Evolutionary conservation across 306 rosid genomes (phyloP).

Genomic region (Chamaecrista fasciculata): DNA sequence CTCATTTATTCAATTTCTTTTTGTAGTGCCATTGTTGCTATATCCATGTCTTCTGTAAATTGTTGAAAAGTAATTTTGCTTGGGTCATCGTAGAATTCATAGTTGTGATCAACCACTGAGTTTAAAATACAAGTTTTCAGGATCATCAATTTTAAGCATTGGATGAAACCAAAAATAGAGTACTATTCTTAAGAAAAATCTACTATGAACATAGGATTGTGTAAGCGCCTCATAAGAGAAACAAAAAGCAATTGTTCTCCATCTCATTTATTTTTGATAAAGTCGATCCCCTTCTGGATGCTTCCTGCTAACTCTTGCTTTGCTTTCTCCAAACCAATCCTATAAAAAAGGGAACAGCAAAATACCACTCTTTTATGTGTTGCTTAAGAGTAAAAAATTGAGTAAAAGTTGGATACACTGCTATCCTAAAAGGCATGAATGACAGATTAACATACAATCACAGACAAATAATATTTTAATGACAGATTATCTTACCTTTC

Average conservation of each 20-base stretch:
- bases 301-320: constrained; percentile 56
- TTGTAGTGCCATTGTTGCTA: background rate
- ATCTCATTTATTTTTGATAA: constrained; percentile 43
- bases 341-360: constrained; percentile 18
- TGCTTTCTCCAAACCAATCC: constrained; percentile 76
- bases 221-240: constrained; percentile 26
- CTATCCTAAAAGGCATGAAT: background rate
- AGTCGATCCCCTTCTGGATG: constrained; percentile 63
- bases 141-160: background rate
- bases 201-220: constrained; percentile 30
- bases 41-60: background rate
- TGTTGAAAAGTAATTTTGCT: background rate
- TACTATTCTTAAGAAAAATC: background rate
- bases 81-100: background rate
- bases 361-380: background rate
- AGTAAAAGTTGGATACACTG: background rate
- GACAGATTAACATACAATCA: too few relatives aligned
- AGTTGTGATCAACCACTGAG: background rate
- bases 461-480: background rate
- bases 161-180: background rate
- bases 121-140: background rate
- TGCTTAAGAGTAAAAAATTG: constrained; percentile 16
- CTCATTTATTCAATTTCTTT: background rate
- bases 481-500: constrained; percentile 68
- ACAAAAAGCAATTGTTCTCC: constrained; percentile 7